Conservation (phyloP, 2,329 filamentous ascomycete genomes). For the Xylaria sp. region DNA sequence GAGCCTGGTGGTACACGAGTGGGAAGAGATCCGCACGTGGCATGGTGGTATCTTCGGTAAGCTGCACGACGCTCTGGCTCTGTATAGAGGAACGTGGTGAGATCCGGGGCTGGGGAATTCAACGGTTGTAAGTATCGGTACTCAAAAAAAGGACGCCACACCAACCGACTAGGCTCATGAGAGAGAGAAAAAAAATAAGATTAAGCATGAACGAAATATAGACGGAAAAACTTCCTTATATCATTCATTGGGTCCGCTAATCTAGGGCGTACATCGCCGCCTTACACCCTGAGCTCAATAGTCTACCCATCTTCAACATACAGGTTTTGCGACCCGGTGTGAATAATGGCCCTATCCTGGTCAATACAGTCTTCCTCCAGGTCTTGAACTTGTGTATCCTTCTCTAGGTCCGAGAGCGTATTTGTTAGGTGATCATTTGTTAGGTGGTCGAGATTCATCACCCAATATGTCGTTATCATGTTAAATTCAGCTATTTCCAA, state of each 20-base stretch:
- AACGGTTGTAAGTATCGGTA: not conserved
- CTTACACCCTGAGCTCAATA: conserved; percentile 1
- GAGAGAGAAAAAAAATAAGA: too few species aligned
- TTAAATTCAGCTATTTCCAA: too few species aligned
- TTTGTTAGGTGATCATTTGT: too few species aligned
- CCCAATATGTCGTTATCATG: too few species aligned
- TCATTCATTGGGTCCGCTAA: too few species aligned
- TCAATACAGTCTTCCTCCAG: too few species aligned
- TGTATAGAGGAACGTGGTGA: conserved; percentile 38
- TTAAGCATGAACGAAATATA: not conserved
- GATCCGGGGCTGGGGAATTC: not conserved
- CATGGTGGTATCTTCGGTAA: conserved; percentile 42
- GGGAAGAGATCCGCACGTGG: conserved; percentile 44
- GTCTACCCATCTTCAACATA: not conserved
- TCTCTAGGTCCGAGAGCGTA: too few species aligned
- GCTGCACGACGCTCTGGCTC: conserved; percentile 43
- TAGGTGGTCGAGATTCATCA: too few species aligned
- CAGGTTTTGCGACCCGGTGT: not conserved
- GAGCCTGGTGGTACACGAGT: conserved; percentile 38
- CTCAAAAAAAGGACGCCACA: not conserved
- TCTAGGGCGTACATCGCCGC: not conserved
- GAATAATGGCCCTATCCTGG: too few species aligned
- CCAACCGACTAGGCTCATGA: not conserved
- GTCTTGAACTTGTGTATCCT: too few species aligned
- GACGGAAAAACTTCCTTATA: too few species aligned